Conservation (phyloP, 1,139 yeast species). For the Pichia sp. region DNA sequence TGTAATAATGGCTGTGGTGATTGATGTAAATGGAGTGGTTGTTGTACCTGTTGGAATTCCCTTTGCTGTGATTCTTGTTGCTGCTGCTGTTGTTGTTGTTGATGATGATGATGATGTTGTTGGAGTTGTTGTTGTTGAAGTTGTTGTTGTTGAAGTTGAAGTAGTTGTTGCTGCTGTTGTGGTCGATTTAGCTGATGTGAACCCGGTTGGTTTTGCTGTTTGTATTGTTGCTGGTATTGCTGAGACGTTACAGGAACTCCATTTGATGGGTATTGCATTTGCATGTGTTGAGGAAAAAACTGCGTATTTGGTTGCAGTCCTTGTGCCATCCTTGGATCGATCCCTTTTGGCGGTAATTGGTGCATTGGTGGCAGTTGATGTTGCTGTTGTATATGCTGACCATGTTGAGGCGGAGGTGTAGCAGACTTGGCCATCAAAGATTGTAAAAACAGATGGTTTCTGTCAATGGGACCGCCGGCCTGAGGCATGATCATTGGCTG, state of each 20-base stretch:
- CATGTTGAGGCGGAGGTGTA: conserved; percentile 9
- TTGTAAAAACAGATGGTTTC: conserved; percentile 50
- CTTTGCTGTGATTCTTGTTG: background rate
- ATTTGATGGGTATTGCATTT: conserved; percentile 4
- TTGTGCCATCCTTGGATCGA: conserved; percentile 14
- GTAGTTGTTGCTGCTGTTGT: conserved; percentile 20
- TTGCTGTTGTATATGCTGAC: background rate
- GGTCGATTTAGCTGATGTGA: conserved; percentile 2
- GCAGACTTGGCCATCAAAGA: conserved; percentile 34
- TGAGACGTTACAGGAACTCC: conserved; percentile 2
- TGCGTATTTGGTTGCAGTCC: conserved; percentile 4
- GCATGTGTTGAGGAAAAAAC: conserved; percentile 1
- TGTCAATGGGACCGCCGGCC: conserved; percentile 1
- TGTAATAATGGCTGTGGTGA: conserved; percentile 10
- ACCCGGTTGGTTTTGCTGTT: background rate
- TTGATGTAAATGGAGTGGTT: background rate
- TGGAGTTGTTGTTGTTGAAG: conserved; percentile 18
- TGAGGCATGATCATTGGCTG: conserved; percentile 3
- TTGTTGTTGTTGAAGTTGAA: conserved; percentile 21
- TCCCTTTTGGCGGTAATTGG: conserved; percentile 1
- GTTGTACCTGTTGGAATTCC: too few species aligned
- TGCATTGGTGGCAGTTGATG: background rate
- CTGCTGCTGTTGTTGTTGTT: background rate
- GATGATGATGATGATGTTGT: conserved; percentile 13
- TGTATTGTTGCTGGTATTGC: conserved; percentile 4